These are phyloP conservation scores for Curvularia hawaiiensis DNA, from an alignment of 2,329 filamentous ascomycete species.

Conservation along the genomic window DNA sequence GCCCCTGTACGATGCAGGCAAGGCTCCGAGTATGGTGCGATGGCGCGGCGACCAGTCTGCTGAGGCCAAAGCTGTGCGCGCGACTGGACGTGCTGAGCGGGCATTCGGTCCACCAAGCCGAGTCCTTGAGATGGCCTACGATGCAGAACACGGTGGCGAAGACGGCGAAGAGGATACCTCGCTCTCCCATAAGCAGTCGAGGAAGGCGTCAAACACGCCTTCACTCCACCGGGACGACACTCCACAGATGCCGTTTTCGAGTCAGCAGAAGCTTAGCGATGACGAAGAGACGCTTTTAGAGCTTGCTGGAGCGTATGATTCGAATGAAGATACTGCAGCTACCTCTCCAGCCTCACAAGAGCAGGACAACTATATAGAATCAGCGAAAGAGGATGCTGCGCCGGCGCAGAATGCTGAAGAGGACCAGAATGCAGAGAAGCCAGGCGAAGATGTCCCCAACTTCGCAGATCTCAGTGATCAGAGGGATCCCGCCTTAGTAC, in stretches of 20 bases:
- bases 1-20: constrained; percentile 26
- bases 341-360: background rate
- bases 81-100: background rate
- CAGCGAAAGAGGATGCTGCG: background rate
- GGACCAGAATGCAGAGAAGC: background rate
- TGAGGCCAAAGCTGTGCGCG: constrained; percentile 7
- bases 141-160: background rate
- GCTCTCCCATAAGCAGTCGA: background rate
- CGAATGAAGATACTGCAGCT: background rate
- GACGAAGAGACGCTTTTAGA: constrained; percentile 6
- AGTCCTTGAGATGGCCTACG: constrained; percentile 9
- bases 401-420: background rate
- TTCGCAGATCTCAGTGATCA: background rate
- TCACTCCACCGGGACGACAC: background rate
- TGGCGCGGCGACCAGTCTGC: constrained; percentile 13
- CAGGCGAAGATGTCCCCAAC: background rate
- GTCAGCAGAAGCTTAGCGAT: background rate
- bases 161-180: background rate
- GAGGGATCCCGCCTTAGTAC: background rate
- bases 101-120: constrained; percentile 13
- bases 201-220: background rate
- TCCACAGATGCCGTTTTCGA: background rate
- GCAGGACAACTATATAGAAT: background rate
- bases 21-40: constrained; percentile 13
- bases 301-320: background rate